phyloP scores from a whole-genome alignment of 768 basidiomycete species.

The Thelephora ganbajun region DNA sequence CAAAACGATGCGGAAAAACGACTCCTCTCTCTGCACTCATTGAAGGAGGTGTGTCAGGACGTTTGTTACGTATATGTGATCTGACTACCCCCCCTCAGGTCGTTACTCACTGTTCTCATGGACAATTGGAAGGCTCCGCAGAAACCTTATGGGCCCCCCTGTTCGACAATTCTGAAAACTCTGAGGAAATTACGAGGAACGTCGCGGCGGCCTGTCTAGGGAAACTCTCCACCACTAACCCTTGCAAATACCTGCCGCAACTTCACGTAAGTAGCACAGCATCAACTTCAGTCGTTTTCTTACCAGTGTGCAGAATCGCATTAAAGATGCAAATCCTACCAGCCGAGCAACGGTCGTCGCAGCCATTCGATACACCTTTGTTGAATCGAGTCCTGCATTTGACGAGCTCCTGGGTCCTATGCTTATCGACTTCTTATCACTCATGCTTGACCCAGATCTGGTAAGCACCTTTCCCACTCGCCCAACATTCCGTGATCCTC shows the following conservation, averaged over 20 bases:
- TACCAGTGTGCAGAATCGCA: constrained; percentile 34
- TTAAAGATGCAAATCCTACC: constrained; percentile 51
- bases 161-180: constrained; percentile 79
- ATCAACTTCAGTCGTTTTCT: neutral
- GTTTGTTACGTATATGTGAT: neutral
- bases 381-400: constrained; percentile 71
- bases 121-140: constrained; percentile 75
- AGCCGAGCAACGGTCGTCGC: constrained; percentile 84
- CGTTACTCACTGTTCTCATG: constrained; percentile 79
- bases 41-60: constrained; percentile 61
- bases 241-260: constrained; percentile 82
- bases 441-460: constrained; percentile 81
- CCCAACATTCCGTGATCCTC: neutral
- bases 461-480: constrained; percentile 31
- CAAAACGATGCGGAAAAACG: constrained; percentile 67
- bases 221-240: constrained; percentile 85
- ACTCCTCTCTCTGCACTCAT: constrained; percentile 75
- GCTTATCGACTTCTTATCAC: constrained; percentile 80
- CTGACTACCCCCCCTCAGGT: constrained; percentile 32
- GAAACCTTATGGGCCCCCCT: constrained; percentile 86
- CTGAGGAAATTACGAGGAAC: constrained; percentile 86
- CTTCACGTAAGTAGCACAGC: constrained; percentile 48
- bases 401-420: constrained; percentile 84
- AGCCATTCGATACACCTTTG: constrained; percentile 84
- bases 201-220: constrained; percentile 95